A percentile compares a stretch with the other conserved stretches of the same genome.
Conservation (phyloP, 2,329 filamentous ascomycete species). For the Fusarium hainanense region DNA sequence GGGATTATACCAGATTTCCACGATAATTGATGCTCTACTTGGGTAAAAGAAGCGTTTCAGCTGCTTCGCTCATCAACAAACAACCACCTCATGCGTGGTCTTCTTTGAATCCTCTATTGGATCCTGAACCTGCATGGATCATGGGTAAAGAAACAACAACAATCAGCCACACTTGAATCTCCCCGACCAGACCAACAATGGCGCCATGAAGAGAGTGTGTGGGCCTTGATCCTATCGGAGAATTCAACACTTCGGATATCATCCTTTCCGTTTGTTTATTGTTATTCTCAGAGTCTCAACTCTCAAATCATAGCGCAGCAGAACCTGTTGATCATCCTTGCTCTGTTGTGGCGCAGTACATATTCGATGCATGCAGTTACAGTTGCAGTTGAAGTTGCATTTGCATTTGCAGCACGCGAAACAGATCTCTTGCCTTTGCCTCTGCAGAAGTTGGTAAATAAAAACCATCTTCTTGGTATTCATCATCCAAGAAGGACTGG, state of each 20-base stretch:
- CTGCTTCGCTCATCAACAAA: constrained; percentile 22
- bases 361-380: constrained; percentile 23
- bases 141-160: constrained; percentile 19
- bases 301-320: constrained; percentile 24
- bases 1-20: constrained; percentile 1
- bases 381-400: neutral
- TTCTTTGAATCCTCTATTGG: constrained; percentile 19
- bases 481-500: neutral
- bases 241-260: constrained; percentile 36
- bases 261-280: constrained; percentile 39
- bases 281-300: constrained; percentile 17
- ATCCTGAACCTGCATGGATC: constrained; percentile 20
- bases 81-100: constrained; percentile 10
- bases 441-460: constrained; percentile 22
- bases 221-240: constrained; percentile 36
- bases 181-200: constrained; percentile 25
- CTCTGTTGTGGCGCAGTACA: constrained; percentile 28
- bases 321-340: constrained; percentile 24
- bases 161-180: constrained; percentile 28
- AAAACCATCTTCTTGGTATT: neutral
- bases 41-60: constrained; percentile 30
- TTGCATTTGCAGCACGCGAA: neutral
- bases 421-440: constrained; percentile 12
- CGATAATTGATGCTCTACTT: neutral
- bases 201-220: constrained; percentile 23